Conservation (phyloP, 768 basidiomycete genomes). For the Panus rudis region DNA sequence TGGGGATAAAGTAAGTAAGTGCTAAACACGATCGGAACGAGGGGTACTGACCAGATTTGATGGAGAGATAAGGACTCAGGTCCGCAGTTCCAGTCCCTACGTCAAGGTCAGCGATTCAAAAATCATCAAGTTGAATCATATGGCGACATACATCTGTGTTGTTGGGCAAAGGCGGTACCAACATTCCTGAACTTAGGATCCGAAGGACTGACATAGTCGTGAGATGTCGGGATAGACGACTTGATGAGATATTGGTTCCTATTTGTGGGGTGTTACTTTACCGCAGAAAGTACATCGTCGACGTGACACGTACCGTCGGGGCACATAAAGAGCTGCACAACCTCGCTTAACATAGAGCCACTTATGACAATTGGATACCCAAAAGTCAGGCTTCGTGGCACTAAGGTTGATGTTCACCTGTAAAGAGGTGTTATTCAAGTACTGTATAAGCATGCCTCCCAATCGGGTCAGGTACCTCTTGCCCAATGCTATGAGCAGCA, state of each 20-base stretch:
- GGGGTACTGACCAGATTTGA: constrained; percentile 37
- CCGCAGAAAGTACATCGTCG: not conserved
- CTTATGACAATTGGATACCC: constrained; percentile 83
- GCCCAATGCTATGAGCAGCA: constrained; percentile 75
- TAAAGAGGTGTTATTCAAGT: not conserved
- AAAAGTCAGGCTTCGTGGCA: constrained; percentile 61
- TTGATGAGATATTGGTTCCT: constrained; percentile 60
- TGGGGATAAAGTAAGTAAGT: not conserved
- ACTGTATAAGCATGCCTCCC: not conserved
- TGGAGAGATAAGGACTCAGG: constrained; percentile 42
- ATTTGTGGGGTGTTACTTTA: not conserved
- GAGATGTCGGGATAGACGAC: constrained; percentile 48
- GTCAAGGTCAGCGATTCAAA: not conserved
- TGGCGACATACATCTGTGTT: constrained; percentile 42
- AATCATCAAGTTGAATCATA: not conserved
- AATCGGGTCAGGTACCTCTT: constrained; percentile 34
- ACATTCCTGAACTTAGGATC: constrained; percentile 24
- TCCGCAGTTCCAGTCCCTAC: constrained; percentile 61
- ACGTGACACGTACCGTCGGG: constrained; percentile 38
- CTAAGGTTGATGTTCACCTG: constrained; percentile 45
- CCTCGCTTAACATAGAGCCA: constrained; percentile 73
- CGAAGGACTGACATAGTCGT: constrained; percentile 41
- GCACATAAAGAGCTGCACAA: constrained; percentile 69
- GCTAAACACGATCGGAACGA: not conserved
- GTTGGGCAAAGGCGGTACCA: constrained; percentile 35